Percentiles rank a stretch among this genome's conserved stretches.
These are phyloP conservation scores for Chalciporus pseudorubinellus DNA, from an alignment of 768 basidiomycete genomes.

Conservation along the genomic window DNA sequence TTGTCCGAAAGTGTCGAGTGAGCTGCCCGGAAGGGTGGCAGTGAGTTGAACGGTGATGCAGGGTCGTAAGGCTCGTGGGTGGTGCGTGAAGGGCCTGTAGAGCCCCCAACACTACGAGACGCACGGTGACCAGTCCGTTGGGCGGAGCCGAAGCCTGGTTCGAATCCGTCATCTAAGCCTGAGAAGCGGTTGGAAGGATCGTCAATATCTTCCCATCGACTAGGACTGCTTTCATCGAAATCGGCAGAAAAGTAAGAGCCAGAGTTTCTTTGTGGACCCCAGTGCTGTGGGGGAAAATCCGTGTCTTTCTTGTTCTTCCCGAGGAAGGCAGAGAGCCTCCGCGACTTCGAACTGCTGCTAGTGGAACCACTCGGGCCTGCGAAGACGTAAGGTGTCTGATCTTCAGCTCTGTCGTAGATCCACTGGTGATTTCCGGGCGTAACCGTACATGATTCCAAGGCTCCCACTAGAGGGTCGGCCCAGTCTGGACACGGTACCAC, in stretches of 20 bases:
- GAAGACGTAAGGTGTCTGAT: slow-evolving; percentile 55
- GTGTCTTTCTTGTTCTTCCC: slow-evolving; percentile 46
- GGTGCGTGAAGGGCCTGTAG: slow-evolving; percentile 2
- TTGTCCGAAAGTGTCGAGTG: slow-evolving; percentile 34
- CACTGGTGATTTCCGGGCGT: slow-evolving; percentile 66
- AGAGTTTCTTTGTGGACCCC: slow-evolving; percentile 49
- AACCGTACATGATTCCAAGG: slow-evolving; percentile 70
- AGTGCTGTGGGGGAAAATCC: slow-evolving; percentile 62
- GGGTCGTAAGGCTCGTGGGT: slow-evolving; percentile 31
- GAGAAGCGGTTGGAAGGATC: slow-evolving; percentile 12
- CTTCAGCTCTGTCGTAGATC: slow-evolving; percentile 52
- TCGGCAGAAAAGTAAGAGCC: slow-evolving; percentile 56
- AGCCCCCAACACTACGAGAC: slow-evolving; percentile 17
- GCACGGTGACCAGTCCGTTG: slow-evolving; percentile 26
- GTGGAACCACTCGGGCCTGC: neutral
- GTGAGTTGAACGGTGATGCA: slow-evolving; percentile 35
- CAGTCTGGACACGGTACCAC: slow-evolving; percentile 70
- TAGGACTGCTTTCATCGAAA: slow-evolving; percentile 9
- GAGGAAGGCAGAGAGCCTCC: slow-evolving; percentile 31
- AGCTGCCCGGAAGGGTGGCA: slow-evolving; percentile 34
- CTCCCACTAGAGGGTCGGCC: slow-evolving; percentile 71
- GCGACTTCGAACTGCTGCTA: slow-evolving; percentile 35
- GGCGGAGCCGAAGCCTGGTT: slow-evolving; percentile 40
- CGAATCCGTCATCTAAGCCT: slow-evolving; percentile 43
- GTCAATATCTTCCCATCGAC: slow-evolving; percentile 33